Conservation (phyloP, 2,329 filamentous ascomycete species). For the Cordyceps cicadae region DNA sequence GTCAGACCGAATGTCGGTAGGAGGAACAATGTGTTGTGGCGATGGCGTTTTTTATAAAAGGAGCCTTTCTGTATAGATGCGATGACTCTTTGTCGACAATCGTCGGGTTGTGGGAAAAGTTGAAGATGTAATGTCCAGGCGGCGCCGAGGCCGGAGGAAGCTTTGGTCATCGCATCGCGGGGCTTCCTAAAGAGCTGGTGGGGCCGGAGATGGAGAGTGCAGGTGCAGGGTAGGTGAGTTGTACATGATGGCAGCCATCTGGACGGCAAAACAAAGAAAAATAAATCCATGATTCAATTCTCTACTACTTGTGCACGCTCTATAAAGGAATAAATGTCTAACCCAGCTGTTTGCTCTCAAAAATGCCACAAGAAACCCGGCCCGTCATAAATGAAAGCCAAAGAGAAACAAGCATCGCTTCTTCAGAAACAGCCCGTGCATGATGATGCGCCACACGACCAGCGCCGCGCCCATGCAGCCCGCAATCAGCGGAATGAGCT, state of each 20-base stretch:
- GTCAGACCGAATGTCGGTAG: neutral
- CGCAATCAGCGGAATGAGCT: constrained; percentile 19
- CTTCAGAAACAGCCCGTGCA: constrained; percentile 13
- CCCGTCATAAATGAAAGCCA: constrained; percentile 14
- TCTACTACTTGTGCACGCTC: neutral
- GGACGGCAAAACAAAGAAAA: neutral
- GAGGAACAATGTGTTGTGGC: neutral
- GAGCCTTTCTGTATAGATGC: neutral
- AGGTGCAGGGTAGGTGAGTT: neutral
- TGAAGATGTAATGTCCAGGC: neutral
- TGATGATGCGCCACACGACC: constrained; percentile 16
- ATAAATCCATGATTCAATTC: neutral
- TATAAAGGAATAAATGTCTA: neutral
- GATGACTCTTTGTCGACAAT: neutral
- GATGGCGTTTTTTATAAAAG: neutral
- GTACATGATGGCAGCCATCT: neutral
- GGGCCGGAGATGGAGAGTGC: constrained; percentile 1
- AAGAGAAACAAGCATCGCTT: constrained; percentile 17
- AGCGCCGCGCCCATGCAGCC: constrained; percentile 15
- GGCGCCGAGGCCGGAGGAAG: constrained; percentile 7
- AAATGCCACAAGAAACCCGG: neutral
- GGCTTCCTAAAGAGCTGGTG: neutral
- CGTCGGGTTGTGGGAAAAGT: neutral
- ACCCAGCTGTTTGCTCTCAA: neutral
- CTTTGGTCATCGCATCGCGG: constrained; percentile 4